phyloP scores from a whole-genome alignment of 2,329 filamentous ascomycete species.

The Aspergillus terreus region DNA sequence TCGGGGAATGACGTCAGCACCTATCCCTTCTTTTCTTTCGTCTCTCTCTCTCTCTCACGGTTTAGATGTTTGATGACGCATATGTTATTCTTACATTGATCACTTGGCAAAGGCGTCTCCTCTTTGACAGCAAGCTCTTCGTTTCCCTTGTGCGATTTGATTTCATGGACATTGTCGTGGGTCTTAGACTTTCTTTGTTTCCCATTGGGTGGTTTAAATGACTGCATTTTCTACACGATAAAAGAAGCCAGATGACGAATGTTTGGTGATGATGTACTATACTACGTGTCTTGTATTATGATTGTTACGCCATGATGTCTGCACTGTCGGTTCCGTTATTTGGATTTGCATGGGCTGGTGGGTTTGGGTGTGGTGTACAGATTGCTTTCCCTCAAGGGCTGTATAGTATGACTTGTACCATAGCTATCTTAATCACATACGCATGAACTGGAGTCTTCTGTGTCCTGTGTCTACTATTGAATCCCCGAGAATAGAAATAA shows the following conservation, averaged over 20 bases:
- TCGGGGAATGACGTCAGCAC: slow-evolving; percentile 9
- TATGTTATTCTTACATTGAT: slow-evolving; percentile 4
- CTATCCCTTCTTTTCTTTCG: neutral
- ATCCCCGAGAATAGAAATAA: no score
- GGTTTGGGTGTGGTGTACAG: slow-evolving; percentile 7
- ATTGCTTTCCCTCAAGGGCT: slow-evolving; percentile 8
- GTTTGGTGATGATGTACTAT: slow-evolving; percentile 17
- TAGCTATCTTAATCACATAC: neutral
- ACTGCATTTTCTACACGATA: slow-evolving; percentile 1
- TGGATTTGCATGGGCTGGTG: slow-evolving; percentile 12
- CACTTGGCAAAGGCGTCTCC: slow-evolving; percentile 5
- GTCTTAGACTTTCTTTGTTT: slow-evolving; percentile 13
- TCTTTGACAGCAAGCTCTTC: slow-evolving; percentile 12
- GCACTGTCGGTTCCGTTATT: slow-evolving; percentile 2
- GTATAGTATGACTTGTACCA: slow-evolving; percentile 1
- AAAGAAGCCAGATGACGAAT: slow-evolving; percentile 15
- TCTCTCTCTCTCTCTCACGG: neutral
- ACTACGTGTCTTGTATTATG: slow-evolving; percentile 14
- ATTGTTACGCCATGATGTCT: slow-evolving; percentile 9
- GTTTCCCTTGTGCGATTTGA: slow-evolving; percentile 6
- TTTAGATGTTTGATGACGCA: slow-evolving; percentile 14
- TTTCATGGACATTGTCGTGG: slow-evolving; percentile 4
- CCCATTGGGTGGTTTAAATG: slow-evolving; percentile 2
- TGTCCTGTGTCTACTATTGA: no score
- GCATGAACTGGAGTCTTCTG: neutral